These are phyloP conservation scores for Alternaria incomplexa DNA, from an alignment of 2,329 filamentous ascomycete species.

Conservation along the genomic window DNA sequence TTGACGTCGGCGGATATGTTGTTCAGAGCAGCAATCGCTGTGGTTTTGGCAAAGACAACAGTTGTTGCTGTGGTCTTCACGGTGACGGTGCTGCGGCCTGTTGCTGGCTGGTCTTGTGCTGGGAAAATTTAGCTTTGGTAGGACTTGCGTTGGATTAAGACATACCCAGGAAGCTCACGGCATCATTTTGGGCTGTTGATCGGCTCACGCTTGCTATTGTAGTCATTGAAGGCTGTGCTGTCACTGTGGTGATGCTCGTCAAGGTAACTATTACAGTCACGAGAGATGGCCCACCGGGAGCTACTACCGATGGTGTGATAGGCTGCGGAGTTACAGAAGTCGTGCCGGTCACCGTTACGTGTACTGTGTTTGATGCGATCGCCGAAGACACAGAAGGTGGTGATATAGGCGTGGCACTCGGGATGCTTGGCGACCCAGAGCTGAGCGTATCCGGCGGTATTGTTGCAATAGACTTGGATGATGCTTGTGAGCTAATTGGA, in stretches of 20 bases:
- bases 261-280: neutral
- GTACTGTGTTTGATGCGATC: neutral
- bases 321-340: neutral
- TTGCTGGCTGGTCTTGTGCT: neutral
- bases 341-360: constrained; percentile 1
- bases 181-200: neutral
- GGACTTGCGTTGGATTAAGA: neutral
- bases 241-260: neutral
- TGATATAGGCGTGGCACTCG: neutral
- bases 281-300: neutral
- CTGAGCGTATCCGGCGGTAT: neutral
- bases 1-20: neutral
- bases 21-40: neutral
- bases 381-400: neutral
- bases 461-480: neutral
- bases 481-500: neutral
- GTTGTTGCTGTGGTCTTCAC: neutral
- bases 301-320: neutral
- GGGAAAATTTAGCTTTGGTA: neutral
- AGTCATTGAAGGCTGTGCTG: neutral
- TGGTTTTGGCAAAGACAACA: neutral
- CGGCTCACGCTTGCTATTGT: neutral
- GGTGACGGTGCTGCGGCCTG: neutral
- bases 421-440: neutral
- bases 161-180: neutral